Evolutionary conservation across 2,329 filamentous ascomycete genomes (phyloP), one percentile per base, ranked within the genome.

Genomic region (Cadophora sp.): DNA sequence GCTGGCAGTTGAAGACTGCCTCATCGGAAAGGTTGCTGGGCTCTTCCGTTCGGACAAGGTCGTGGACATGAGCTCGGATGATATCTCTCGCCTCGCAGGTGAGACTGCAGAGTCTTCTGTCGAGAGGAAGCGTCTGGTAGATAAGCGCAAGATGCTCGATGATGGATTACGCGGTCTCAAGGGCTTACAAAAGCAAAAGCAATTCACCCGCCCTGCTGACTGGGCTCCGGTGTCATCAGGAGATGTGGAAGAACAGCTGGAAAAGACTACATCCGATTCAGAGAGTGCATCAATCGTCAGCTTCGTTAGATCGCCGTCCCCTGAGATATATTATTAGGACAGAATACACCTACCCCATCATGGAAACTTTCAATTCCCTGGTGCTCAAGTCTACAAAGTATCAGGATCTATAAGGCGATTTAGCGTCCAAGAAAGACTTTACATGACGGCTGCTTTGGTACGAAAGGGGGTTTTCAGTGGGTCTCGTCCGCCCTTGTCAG

Each of bases 1-100:
- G 0, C 77, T 78, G 63, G 76, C 79, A n/a, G 70, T 79, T 11
- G 77, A 78, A 48, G 73, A 76, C n/a, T 76, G 77, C 55, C 75
- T 79, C 31, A 63, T 79, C 2, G 68, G 69, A 5, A 73, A 71
- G 5, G 68, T 79, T 5, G 69, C 75, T 29, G 65, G 71, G 0
- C 76, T 79, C 27, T 75, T 79, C 62, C 75, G 67, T 0, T 74
- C 77, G 2, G 59, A 76, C 24, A 61, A 67, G 8, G 69, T 77
- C 46, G 72, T 61, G 40, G 27, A 55, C 2, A 65, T 77, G 63
- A 68, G 64, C 9, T 71, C 76, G 24, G 62, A 46, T 0, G 70
- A 78, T 59, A 70, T 75, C 40, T 29, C 72, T 50, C 65, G 65
- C 6, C 73, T 79, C 34, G 76, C 73, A 27, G 58, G 34, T 24